Conservation (phyloP, 345 rosid species). For the Populus davidiana region DNA sequence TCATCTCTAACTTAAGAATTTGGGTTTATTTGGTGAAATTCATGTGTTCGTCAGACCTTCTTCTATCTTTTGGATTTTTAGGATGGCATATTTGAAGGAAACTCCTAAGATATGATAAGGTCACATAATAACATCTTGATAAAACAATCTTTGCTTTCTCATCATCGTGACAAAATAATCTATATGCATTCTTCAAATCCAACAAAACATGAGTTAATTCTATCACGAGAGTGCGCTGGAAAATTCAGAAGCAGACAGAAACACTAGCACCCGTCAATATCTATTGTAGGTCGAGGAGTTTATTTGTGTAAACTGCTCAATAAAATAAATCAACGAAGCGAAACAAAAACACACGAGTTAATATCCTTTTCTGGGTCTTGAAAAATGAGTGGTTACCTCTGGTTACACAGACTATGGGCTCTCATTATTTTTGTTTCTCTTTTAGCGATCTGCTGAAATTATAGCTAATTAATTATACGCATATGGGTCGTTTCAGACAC, state of each 20-base stretch:
- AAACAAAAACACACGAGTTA: not conserved
- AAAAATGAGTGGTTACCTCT: slow-evolving; percentile 23
- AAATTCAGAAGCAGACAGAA: slow-evolving; percentile 7
- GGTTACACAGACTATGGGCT: slow-evolving; percentile 6
- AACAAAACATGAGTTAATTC: not conserved
- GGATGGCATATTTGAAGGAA: slow-evolving; percentile 1
- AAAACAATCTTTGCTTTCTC: not conserved
- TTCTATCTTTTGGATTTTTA: not conserved
- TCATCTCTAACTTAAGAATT: not conserved
- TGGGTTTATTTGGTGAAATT: slow-evolving; percentile 3
- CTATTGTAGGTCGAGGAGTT: slow-evolving; percentile 22
- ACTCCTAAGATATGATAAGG: not conserved
- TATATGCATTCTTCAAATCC: not conserved
- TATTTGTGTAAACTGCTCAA: slow-evolving; percentile 18
- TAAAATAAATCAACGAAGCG: not conserved
- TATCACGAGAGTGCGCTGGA: slow-evolving; percentile 5
- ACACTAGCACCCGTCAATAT: not conserved
- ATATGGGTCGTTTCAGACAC: not conserved
- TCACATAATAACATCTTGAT: not conserved
- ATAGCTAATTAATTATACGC: not conserved
- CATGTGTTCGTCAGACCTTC: not conserved
- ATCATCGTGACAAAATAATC: not conserved
- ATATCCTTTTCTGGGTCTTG: not conserved
- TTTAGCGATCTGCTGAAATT: not conserved
- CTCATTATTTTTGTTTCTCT: not conserved